Evolutionary conservation across 148 eudicot species (phyloP).

Genomic region (Rheum nobile): DNA sequence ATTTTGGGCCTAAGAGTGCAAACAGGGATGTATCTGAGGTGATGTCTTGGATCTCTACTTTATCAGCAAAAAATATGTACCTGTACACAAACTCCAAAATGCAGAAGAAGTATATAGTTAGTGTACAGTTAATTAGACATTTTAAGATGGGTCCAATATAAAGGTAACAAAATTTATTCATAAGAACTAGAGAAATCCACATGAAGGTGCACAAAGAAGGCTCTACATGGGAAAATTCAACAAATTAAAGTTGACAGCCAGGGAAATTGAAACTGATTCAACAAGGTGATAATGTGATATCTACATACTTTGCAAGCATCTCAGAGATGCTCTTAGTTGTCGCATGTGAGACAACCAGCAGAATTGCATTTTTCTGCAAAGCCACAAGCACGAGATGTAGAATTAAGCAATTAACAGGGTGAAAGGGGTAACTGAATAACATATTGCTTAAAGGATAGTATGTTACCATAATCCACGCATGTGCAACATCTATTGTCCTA

Average conservation of each 20-base stretch:
- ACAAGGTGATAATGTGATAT: background rate
- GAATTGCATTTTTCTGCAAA: slow-evolving; percentile 47
- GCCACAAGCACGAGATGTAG: slow-evolving; percentile 5
- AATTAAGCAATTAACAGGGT: background rate
- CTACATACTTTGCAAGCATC: slow-evolving; percentile 56
- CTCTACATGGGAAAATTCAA: background rate
- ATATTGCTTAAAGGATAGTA: background rate
- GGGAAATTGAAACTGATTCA: background rate
- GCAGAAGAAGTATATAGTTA: background rate
- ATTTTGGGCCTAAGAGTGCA: slow-evolving; percentile 51
- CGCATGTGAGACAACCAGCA: slow-evolving; percentile 43
- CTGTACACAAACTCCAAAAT: slow-evolving; percentile 23
- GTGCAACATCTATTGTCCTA: slow-evolving; percentile 58
- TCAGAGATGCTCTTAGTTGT: slow-evolving; percentile 35
- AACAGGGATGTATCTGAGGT: slow-evolving; percentile 42
- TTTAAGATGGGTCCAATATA: background rate
- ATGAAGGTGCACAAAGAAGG: background rate
- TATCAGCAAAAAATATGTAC: slow-evolving; percentile 66
- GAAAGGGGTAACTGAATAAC: background rate
- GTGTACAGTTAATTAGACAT: background rate
- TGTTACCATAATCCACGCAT: slow-evolving; percentile 67
- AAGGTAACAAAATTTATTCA: background rate
- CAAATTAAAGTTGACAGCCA: background rate
- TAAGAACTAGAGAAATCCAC: background rate
- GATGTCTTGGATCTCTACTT: slow-evolving; percentile 63